A percentile compares a stretch with the other conserved stretches of the same genome.
Conservation (phyloP, 192 early-diverging fungal genomes). For the Physocladia obscura region DNA sequence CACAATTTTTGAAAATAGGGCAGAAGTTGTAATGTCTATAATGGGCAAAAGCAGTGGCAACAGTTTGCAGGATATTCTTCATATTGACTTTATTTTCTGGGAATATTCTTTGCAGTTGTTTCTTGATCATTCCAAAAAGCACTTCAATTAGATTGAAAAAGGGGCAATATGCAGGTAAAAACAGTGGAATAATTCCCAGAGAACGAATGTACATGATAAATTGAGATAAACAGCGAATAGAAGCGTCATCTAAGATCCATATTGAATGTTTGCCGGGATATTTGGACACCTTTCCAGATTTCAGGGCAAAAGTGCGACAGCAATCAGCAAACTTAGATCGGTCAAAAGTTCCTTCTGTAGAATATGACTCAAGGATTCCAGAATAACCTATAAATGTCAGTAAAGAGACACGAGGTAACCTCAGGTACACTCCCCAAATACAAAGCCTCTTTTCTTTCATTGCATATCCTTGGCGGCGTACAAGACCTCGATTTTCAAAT, state of each 20-base stretch:
- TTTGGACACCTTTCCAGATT: neutral
- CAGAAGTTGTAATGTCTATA: neutral
- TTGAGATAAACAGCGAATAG: constrained; percentile 2
- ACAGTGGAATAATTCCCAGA: too few relatives aligned
- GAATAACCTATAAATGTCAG: too few relatives aligned
- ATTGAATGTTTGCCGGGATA: constrained; percentile 23
- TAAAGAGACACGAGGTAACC: neutral
- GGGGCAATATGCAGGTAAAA: constrained; percentile 31
- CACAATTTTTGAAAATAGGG: too few relatives aligned
- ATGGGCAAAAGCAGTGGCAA: neutral
- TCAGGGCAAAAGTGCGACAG: constrained; percentile 1
- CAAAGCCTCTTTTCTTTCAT: constrained; percentile 19
- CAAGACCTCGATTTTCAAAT: constrained; percentile 22
- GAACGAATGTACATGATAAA: neutral
- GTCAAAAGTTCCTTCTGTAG: too few relatives aligned
- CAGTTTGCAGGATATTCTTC: too few relatives aligned
- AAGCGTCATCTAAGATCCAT: constrained; percentile 32
- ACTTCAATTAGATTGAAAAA: too few relatives aligned
- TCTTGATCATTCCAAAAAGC: too few relatives aligned
- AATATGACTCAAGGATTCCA: too few relatives aligned
- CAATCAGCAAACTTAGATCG: neutral
- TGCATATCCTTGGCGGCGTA: constrained; percentile 13
- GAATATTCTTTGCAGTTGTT: neutral
- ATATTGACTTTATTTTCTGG: neutral
- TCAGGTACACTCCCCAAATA: neutral